phyloP scores from a whole-genome alignment of 306 rosid genomes.

The Spatholobus suberectus region DNA sequence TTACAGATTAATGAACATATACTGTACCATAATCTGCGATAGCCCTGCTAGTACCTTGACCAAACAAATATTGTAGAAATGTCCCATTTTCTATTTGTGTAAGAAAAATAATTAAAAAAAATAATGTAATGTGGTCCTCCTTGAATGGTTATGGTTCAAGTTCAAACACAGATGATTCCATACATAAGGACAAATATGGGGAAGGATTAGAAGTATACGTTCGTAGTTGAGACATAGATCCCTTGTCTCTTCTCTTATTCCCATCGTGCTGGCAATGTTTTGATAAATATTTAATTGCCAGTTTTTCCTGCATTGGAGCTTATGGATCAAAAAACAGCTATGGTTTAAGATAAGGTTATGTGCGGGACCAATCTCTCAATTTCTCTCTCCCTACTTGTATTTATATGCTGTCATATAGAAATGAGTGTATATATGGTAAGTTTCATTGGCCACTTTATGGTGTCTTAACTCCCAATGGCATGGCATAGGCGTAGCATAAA shows the following conservation, averaged over 20 bases:
- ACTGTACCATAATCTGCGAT: background rate
- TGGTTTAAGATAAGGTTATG: conserved; percentile 48
- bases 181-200: conserved; percentile 42
- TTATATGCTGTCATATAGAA: background rate
- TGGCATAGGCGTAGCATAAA: background rate
- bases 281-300: background rate
- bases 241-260: conserved; percentile 31
- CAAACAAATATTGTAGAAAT: conserved; percentile 3
- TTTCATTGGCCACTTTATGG: conserved; percentile 36
- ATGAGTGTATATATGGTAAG: conserved; percentile 8
- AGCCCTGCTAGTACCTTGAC: background rate
- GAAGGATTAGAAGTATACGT: background rate
- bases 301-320: conserved; percentile 28
- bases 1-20: background rate
- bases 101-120: background rate
- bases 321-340: conserved; percentile 40
- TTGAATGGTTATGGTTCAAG: conserved; percentile 36
- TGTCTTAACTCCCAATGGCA: conserved; percentile 26
- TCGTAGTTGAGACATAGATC: conserved; percentile 21
- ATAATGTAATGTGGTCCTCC: conserved; percentile 48
- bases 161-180: conserved; percentile 34
- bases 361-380: background rate
- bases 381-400: background rate
- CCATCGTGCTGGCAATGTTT: conserved; percentile 32
- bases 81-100: background rate